Conservation (phyloP, 1,284 basidiomycete genomes). For the Coniferiporia weirii region DNA sequence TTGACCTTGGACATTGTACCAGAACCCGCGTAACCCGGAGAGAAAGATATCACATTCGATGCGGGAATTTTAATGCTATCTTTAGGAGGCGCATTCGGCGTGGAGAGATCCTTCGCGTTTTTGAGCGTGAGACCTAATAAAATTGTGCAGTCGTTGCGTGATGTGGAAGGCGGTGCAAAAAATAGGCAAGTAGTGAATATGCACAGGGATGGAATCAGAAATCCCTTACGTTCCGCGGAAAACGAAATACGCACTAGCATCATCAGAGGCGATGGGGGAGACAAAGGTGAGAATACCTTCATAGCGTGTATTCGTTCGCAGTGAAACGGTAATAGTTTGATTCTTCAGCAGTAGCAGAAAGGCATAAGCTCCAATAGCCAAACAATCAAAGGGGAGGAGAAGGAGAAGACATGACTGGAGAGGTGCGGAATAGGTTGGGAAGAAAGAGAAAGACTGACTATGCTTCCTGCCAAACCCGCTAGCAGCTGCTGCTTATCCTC, state of each 20-base stretch:
- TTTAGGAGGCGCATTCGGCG: constrained; percentile 58
- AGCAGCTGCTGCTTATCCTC: constrained; percentile 19
- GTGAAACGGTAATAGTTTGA: constrained; percentile 16
- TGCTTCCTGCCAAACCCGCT: constrained; percentile 19
- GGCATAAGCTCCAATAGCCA: not conserved
- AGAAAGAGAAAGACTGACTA: constrained; percentile 11
- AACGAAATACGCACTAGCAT: constrained; percentile 16
- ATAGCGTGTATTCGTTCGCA: constrained; percentile 15
- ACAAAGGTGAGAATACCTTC: constrained; percentile 18
- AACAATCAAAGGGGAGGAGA: not conserved
- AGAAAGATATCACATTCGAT: constrained; percentile 65
- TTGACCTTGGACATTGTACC: constrained; percentile 59
- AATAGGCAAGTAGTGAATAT: constrained; percentile 1
- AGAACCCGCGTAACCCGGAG: constrained; percentile 67
- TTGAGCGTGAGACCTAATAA: constrained; percentile 59
- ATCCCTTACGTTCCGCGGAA: not conserved
- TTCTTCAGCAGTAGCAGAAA: constrained; percentile 5
- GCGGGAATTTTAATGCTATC: constrained; percentile 64
- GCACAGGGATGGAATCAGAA: constrained; percentile 9
- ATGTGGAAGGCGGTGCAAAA: not conserved
- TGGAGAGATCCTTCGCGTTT: constrained; percentile 64
- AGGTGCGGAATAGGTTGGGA: not conserved
- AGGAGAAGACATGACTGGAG: no score
- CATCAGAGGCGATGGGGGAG: constrained; percentile 15
- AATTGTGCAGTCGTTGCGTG: not conserved